Base-by-base conservation (phyloP, 140 eudicot genomes). In the Anethum foeniculum region DNA sequence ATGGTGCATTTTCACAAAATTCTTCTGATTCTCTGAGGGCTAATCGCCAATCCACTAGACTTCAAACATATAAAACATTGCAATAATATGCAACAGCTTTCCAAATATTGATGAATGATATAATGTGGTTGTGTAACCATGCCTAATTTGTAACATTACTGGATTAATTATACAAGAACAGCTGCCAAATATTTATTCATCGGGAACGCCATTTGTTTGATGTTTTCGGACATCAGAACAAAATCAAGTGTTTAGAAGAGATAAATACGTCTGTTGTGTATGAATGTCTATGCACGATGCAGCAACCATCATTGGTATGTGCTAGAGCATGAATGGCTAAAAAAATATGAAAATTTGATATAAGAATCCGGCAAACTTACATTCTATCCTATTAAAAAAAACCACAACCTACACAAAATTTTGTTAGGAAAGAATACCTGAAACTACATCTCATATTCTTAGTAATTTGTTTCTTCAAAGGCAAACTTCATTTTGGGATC, bases 371-470 rank as follows among this genome's bases (percentile, higher is more conserved):
- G 83, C 76, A 77, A 86, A 77, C 54, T 73, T 86, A 80, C 79
- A 81, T 44, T 77, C 85, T 77, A 82, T 76, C 82, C 80, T 32
- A 60, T 9, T 51, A 9, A 76, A 51, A 64, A 79, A 75, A 23
- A 21, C 32, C 54, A 76, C 64, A 28, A 78, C 78, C 82, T 69
- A 77, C 36, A 81, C 84, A 79, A 76, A 77, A 77, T 79, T 83
- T 77, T 62, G 89, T 88, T 81, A 83, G 56, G 82, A 88, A 86
- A 83, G 84, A 86, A 81, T 80, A 81, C 56, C 88, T 49, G 69
- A 75, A 71, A 65, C 89, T 75, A 84, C 82, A 82, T 27, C 72
- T 46, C 41, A 87, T 58, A 52, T 49, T 76, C 72, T 69, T 34
- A 41, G 38, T 44, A 44, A 8, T 47, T 25, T 65, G 38, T 25